Percentiles rank a stretch among this genome's conserved stretches.
These are phyloP conservation scores for Vigna nakashimae DNA, from an alignment of 306 rosid genomes.

Conservation along the genomic window DNA sequence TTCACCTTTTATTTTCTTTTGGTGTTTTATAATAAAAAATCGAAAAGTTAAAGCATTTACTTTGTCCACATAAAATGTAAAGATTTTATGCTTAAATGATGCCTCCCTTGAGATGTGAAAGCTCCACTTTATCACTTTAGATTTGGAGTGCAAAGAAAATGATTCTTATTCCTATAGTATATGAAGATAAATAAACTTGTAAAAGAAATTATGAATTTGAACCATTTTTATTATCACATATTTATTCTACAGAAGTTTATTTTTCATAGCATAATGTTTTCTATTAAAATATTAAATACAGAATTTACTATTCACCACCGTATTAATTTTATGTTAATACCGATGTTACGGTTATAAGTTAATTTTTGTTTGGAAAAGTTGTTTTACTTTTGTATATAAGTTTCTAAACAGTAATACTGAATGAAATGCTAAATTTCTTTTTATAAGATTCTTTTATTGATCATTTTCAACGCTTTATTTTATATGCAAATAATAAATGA, in stretches of 20 bases:
- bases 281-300: neutral
- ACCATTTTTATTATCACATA: neutral
- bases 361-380: neutral
- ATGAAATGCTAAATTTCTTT: no score
- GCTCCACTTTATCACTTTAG: constrained; percentile 4
- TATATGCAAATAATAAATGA: no score
- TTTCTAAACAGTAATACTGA: no score
- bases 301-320: neutral
- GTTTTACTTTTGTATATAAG: no score
- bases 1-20: no score
- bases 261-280: neutral
- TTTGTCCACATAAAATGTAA: neutral
- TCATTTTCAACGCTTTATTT: no score
- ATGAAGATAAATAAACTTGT: neutral
- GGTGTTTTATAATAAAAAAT: neutral
- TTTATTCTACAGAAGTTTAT: neutral
- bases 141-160: constrained; percentile 4
- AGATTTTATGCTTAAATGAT: neutral
- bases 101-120: constrained; percentile 15
- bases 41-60: neutral
- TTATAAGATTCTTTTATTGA: no score
- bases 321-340: neutral
- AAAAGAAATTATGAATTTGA: neutral
- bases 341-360: neutral
- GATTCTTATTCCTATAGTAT: neutral